Conservation (phyloP, 345 rosid species). For the Eucalyptus caleyi region DNA sequence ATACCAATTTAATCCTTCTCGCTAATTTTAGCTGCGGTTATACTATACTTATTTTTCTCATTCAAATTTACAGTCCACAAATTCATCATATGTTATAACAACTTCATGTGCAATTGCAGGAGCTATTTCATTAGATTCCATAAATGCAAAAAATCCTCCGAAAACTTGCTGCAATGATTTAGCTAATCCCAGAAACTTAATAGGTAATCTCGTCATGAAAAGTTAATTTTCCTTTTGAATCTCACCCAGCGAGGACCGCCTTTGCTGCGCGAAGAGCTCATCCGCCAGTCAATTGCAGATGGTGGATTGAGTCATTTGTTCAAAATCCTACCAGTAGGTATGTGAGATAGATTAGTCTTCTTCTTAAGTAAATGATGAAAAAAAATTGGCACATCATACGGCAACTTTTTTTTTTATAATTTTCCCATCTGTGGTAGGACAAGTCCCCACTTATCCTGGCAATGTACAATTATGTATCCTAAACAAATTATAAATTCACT, state of each 20-base stretch:
- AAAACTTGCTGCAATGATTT: not conserved
- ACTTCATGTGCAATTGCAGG: not conserved
- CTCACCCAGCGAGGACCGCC: too few species aligned
- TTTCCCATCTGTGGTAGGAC: too few species aligned
- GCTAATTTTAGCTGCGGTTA: not conserved
- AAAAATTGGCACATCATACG: too few species aligned
- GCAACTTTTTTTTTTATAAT: too few species aligned
- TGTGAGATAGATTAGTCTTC: too few species aligned
- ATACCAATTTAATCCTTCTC: too few species aligned
- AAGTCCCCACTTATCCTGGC: too few species aligned
- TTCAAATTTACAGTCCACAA: not conserved
- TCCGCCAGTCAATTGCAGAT: too few species aligned
- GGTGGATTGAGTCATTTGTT: not conserved
- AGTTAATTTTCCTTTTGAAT: not conserved
- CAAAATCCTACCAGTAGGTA: not conserved
- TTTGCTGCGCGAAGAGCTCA: too few species aligned
- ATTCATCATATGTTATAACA: not conserved
- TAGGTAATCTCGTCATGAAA: not conserved
- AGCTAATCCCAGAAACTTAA: not conserved
- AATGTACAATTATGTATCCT: too few species aligned
- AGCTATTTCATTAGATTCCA: not conserved
- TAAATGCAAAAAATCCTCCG: not conserved
- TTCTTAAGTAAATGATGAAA: too few species aligned
- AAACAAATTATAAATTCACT: too few species aligned
- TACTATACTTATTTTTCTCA: not conserved